These are phyloP conservation scores for Iberis pinnata DNA, from an alignment of 345 rosid species.

Conservation along the genomic window DNA sequence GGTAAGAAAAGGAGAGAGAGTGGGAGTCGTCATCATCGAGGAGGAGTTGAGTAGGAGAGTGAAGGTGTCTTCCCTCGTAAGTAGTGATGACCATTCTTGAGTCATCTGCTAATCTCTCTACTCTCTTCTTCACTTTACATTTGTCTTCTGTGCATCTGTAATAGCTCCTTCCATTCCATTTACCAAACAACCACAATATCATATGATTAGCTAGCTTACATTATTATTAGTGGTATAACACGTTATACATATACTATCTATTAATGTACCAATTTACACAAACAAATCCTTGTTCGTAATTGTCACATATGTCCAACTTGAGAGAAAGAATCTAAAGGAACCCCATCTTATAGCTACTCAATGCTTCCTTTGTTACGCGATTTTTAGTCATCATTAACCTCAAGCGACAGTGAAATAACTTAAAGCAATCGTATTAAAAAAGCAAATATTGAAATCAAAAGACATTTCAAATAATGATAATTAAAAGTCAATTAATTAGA, in stretches of 20 bases:
- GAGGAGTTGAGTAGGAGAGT: conserved; percentile 71
- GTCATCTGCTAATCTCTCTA: conserved; percentile 95
- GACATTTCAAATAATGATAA: too few species aligned
- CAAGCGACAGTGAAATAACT: too few species aligned
- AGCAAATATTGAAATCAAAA: too few species aligned
- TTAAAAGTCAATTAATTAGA: too few species aligned
- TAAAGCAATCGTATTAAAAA: too few species aligned
- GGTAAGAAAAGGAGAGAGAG: conserved; percentile 32
- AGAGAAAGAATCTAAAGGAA: conserved; percentile 13
- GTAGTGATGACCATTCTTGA: conserved; percentile 99
- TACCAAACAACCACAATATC: background rate
- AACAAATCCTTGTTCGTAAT: conserved; percentile 26
- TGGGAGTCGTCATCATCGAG: conserved; percentile 37
- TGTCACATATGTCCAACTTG: conserved; percentile 27
- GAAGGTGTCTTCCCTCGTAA: conserved; percentile 89
- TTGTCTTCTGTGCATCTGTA: conserved; percentile 91
- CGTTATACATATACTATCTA: too few species aligned
- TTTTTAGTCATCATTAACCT: too few species aligned
- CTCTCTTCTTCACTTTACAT: conserved; percentile 91
- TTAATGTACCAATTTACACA: conserved; percentile 26
- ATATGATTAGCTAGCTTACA: too few species aligned
- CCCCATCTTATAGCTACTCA: too few species aligned
- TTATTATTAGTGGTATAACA: too few species aligned
- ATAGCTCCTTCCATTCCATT: conserved; percentile 61
- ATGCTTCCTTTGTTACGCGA: too few species aligned